These are phyloP conservation scores for Beauveria scarabaeidicola DNA, from an alignment of 2,329 filamentous ascomycete species.

Conservation along the genomic window DNA sequence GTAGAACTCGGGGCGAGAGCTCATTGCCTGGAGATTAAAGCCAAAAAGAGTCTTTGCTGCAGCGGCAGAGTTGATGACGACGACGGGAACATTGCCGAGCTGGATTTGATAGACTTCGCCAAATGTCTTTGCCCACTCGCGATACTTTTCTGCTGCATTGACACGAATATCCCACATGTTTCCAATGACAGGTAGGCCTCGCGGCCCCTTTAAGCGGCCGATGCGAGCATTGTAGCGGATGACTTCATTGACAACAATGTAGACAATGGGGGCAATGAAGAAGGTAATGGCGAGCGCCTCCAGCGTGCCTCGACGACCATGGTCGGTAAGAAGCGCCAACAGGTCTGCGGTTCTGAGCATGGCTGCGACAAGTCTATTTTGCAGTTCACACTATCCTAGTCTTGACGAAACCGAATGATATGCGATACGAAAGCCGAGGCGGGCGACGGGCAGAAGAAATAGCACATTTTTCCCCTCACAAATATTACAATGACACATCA, in stretches of 20 bases:
- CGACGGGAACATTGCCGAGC: conserved; percentile 47
- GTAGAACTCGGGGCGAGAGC: conserved; percentile 48
- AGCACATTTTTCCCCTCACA: neutral
- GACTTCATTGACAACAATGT: conserved; percentile 42
- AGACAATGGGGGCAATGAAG: conserved; percentile 29
- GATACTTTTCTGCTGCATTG: conserved; percentile 49
- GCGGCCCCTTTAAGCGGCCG: conserved; percentile 37
- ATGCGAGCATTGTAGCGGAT: conserved; percentile 36
- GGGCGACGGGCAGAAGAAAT: neutral
- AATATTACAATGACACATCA: conserved; percentile 2
- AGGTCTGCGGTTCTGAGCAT: conserved; percentile 1
- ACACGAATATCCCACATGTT: conserved; percentile 46
- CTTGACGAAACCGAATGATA: neutral
- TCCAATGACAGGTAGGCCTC: conserved; percentile 44
- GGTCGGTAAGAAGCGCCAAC: neutral
- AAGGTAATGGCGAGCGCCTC: conserved; percentile 17
- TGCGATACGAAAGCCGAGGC: neutral
- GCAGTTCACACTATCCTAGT: neutral
- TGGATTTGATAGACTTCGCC: conserved; percentile 47
- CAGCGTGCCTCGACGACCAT: neutral
- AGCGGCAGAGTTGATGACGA: conserved; percentile 47
- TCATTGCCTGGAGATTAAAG: conserved; percentile 44
- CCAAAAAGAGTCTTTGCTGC: conserved; percentile 43
- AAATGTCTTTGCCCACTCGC: conserved; percentile 41
- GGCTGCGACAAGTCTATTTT: neutral